Base-by-base conservation (phyloP, 306 rosid species). In the Trifolium repens region DNA sequence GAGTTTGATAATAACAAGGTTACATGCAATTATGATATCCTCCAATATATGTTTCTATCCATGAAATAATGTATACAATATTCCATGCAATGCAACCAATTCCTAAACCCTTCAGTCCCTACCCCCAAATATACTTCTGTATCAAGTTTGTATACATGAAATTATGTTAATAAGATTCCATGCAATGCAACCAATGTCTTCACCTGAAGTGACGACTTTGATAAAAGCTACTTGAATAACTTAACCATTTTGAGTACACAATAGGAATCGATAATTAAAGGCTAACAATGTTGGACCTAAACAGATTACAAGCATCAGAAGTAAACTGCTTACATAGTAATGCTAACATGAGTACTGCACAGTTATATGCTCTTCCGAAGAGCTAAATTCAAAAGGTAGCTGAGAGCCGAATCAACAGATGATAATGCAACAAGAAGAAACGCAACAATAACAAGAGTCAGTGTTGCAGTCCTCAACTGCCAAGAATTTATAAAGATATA, bases 391-490 rank as follows among this genome's bases (percentile, higher is more conserved):
- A 93, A 76, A 60, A 89, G 46, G 78, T 62, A 93, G 88, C 80
- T 44, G 65, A 93, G 96, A 67, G 80, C 90, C 16, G 98, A 88
- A 80, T 91, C 98, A 24, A 89, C 84, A 6, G 97, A 87, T 46
- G 94, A 79, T 78, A 90, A 92, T 30, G 94, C 91, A 1, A 94
- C 88, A 4, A 94, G 88, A 71, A 93, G 88, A 78, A 89, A 59
- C 1, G 88, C 96, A 75, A 93, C 94, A 44, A 93, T 89, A 53
- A 87, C 86, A 78, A 93, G 98, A 52, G 98, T 86, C 46, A 91
- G 79, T 39, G 80, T 80, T 5, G 98, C 98, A 6, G 97, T 93
- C 88, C 87, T 91, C 83, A 89, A 83, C 96, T 91, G 92, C 89
- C 88, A 14, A 67, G 74, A 35, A 82, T 73, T 16, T 39, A 64